A percentile compares a stretch with the other conserved stretches of the same genome.
Evolutionary conservation across 2,329 filamentous ascomycete genomes (phyloP).

Genomic region (Tolypocladium ophioglossoides): DNA sequence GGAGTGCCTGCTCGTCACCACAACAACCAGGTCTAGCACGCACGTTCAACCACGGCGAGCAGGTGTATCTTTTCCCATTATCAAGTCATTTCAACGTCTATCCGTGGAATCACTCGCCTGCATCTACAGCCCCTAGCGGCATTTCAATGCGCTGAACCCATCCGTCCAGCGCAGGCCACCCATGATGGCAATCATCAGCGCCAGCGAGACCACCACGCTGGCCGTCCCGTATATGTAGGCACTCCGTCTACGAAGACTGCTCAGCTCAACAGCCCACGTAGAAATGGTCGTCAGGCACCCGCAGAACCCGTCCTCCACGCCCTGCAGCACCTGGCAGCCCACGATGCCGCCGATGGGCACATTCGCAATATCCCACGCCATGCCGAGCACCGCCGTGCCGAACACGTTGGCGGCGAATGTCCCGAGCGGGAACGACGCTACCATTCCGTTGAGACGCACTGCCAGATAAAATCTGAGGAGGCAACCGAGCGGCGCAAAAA

Average conservation of each 20-base stretch:
- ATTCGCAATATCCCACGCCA: slow-evolving; percentile 72
- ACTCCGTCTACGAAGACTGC: slow-evolving; percentile 37
- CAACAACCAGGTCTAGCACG: not conserved
- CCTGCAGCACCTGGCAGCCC: slow-evolving; percentile 59
- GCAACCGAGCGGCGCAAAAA: slow-evolving; percentile 76
- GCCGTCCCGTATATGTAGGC: slow-evolving; percentile 56
- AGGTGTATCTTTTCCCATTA: no score
- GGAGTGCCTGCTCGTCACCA: not conserved
- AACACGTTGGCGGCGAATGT: slow-evolving; percentile 76
- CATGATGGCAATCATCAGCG: slow-evolving; percentile 58
- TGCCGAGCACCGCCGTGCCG: slow-evolving; percentile 64
- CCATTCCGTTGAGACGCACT: slow-evolving; percentile 55
- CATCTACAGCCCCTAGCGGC: slow-evolving; percentile 9
- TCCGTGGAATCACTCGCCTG: not conserved
- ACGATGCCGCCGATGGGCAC: slow-evolving; percentile 42
- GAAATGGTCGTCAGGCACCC: slow-evolving; percentile 57
- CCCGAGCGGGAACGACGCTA: slow-evolving; percentile 66
- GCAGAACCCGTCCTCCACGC: slow-evolving; percentile 58
- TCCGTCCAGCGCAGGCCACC: slow-evolving; percentile 63
- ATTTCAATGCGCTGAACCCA: slow-evolving; percentile 37
- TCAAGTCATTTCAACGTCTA: not conserved
- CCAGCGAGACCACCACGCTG: slow-evolving; percentile 50
- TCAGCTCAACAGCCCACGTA: slow-evolving; percentile 55
- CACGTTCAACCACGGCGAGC: not conserved
- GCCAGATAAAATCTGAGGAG: slow-evolving; percentile 65